Percentiles rank a stretch among this genome's conserved stretches.
phyloP scores from a whole-genome alignment of 176 grass and related monocot genomes.

The Miscanthus lutarioriparius region DNA sequence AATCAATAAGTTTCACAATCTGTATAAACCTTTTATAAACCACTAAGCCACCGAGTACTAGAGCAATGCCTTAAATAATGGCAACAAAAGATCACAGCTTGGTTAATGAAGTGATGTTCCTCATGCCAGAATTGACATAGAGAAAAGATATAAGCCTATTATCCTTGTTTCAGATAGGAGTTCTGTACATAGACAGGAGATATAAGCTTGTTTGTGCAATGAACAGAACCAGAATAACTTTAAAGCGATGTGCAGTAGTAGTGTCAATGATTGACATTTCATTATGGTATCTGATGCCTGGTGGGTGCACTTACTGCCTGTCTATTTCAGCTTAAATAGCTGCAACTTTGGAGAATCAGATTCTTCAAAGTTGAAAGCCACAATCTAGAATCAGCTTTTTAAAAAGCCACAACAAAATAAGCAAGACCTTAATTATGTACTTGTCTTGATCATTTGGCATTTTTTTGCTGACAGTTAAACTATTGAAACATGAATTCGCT shows the following conservation, averaged over 20 bases:
- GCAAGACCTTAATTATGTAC: neutral
- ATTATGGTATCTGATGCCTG: constrained; percentile 1
- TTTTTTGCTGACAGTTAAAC: neutral
- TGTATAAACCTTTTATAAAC: neutral
- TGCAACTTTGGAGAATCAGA: neutral
- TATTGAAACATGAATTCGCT: neutral
- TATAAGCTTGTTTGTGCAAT: constrained; percentile 9
- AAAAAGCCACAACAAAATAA: neutral
- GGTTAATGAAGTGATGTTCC: neutral
- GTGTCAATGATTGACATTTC: neutral
- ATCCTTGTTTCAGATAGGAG: neutral
- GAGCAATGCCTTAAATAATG: constrained; percentile 20
- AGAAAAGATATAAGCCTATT: neutral
- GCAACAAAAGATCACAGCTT: neutral
- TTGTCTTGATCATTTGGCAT: neutral
- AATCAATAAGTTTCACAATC: neutral
- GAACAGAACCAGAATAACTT: neutral
- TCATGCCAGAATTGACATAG: neutral
- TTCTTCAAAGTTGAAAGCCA: neutral
- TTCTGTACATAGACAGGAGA: neutral
- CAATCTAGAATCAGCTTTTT: neutral
- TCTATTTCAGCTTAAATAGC: neutral
- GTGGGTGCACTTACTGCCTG: neutral
- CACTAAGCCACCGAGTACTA: neutral
- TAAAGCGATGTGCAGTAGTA: neutral